phyloP scores from a whole-genome alignment of 495 filamentous ascomycete genomes.

The Entonaema liquescens region DNA sequence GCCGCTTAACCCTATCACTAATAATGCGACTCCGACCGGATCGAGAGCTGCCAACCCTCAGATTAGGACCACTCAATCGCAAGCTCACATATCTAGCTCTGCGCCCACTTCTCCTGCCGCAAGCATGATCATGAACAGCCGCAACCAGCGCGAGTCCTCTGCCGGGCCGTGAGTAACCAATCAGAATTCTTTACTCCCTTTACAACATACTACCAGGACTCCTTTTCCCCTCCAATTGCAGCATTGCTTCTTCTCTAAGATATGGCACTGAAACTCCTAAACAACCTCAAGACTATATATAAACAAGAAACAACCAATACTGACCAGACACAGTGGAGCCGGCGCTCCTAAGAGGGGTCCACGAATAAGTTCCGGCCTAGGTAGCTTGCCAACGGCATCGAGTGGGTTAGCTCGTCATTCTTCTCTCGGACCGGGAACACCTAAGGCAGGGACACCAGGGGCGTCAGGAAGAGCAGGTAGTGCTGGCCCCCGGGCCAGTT shows the following conservation, averaged over 20 bases:
- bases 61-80: slow-evolving; percentile 51
- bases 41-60: slow-evolving; percentile 52
- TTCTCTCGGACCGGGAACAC: slow-evolving; percentile 84
- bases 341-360: slow-evolving; percentile 73
- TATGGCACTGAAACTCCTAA: slow-evolving; percentile 3
- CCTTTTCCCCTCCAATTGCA: slow-evolving; percentile 6
- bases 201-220: slow-evolving; percentile 1
- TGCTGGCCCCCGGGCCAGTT: slow-evolving; percentile 68
- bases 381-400: slow-evolving; percentile 71
- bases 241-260: not conserved
- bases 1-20: slow-evolving; percentile 58
- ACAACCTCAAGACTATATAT: not conserved
- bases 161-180: slow-evolving; percentile 62
- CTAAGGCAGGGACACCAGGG: slow-evolving; percentile 75
- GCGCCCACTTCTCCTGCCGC: slow-evolving; percentile 74
- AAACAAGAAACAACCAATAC: slow-evolving; percentile 8
- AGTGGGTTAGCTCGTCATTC: slow-evolving; percentile 80
- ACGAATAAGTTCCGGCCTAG: slow-evolving; percentile 70
- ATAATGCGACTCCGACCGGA: slow-evolving; percentile 51
- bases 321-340: slow-evolving; percentile 44
- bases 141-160: slow-evolving; percentile 78
- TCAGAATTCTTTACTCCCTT: slow-evolving; percentile 3
- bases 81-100: slow-evolving; percentile 58
- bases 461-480: slow-evolving; percentile 73
- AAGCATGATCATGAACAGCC: slow-evolving; percentile 66